Base-by-base conservation (phyloP, 2,329 filamentous ascomycete species). In the Ceratocystis colombiana region DNA sequence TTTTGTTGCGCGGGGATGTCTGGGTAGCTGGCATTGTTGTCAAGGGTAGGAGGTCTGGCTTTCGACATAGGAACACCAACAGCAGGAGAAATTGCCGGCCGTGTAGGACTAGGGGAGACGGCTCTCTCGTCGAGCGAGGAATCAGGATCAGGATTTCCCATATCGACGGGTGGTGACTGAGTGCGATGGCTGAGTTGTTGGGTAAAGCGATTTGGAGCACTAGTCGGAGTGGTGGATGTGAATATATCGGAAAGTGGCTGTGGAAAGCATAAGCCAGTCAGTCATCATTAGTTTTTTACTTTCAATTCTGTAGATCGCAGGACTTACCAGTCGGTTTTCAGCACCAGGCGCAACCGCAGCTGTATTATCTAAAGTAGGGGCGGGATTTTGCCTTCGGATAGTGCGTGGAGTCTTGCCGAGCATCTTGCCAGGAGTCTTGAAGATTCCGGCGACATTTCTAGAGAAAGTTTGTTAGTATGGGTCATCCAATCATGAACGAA, bases 401-500 rank as follows among this genome's bases (percentile, higher is more conserved):
- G 88, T 90, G 68, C 87, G 82, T 53, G 89, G 89, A 33, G 89
- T 93, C 77, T 90, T 92, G 66, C 87, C 89, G 70, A 89, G 86
- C 73, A 94, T 77, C 74, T 90, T 93, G 66, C 89, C 89, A 2
- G 90, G 90, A 46, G 90, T 94, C 74, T 97, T 99, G 79, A 97
- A 96, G n/a, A 95, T 86, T 72, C 97, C 93, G 69, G 90, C 84
- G 68, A 97, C 87, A 74, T 93, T 93, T 69, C 94, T 97, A 72
- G 30, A 6, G 12, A 41, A 6, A 5, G 25, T n/a, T 15, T 15
- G 20, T 61, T 59, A 28, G 17, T 7, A 22, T 25, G 3, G 30
- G 22, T 7, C 46, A 20, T 20, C 20, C 20, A 20, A 10, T 20
- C 48, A 25, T 4, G 3, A 22, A 4, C n/a, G 3, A 41, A 41